These are phyloP conservation scores for Nepenthes alata DNA, from an alignment of 179 eudicot species.

Conservation along the genomic window DNA sequence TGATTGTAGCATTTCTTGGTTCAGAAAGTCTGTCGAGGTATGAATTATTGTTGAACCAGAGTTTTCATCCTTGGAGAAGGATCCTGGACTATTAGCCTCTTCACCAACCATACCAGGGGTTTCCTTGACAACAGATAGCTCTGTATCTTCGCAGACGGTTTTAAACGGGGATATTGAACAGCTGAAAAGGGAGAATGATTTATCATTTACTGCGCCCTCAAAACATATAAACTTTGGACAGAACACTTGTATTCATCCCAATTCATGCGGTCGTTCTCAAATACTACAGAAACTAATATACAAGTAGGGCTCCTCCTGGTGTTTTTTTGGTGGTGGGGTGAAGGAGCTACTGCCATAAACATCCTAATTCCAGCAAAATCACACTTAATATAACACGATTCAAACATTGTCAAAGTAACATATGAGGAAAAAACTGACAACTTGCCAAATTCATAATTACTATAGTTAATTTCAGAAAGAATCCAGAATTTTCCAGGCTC, in stretches of 20 bases:
- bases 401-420: too few relatives aligned
- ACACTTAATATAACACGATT: too few relatives aligned
- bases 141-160: constrained; percentile 22
- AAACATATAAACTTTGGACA: not conserved
- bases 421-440: too few relatives aligned
- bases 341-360: too few relatives aligned
- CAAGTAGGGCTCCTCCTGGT: too few relatives aligned
- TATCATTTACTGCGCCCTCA: not conserved
- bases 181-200: constrained; percentile 20
- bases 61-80: constrained; percentile 29
- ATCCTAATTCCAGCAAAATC: too few relatives aligned
- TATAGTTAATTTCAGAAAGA: too few relatives aligned
- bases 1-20: constrained; percentile 16
- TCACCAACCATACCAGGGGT: constrained; percentile 32
- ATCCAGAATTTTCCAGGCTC: too few relatives aligned
- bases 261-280: too few relatives aligned
- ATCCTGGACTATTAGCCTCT: constrained; percentile 23
- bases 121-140: constrained; percentile 46
- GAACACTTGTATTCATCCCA: not conserved
- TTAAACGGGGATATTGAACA: not conserved
- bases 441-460: too few relatives aligned
- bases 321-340: too few relatives aligned
- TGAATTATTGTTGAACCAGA: constrained; percentile 35
- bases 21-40: constrained; percentile 18
- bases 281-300: too few relatives aligned